These are phyloP conservation scores for Fraxinus americana DNA, from an alignment of 257 asterid genomes.

Conservation along the genomic window DNA sequence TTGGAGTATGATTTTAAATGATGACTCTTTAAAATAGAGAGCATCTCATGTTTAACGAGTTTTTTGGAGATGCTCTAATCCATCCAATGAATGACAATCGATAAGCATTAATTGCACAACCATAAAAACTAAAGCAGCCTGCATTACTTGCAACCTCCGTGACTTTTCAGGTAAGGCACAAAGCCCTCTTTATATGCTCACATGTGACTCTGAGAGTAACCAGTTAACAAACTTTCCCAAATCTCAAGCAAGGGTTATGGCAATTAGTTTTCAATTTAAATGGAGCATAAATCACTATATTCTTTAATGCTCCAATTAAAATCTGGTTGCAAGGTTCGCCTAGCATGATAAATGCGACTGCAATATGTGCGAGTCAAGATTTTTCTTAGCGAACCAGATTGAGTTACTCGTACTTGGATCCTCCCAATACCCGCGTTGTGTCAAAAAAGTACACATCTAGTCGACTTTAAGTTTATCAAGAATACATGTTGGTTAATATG, in stretches of 20 bases:
- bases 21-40: no score
- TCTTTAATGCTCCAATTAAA: not conserved
- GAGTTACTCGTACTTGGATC: not conserved
- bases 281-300: not conserved
- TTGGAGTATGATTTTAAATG: no score
- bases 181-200: not conserved
- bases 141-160: conserved; percentile 4
- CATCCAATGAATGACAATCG: no score
- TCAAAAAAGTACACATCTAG: not conserved
- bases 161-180: conserved; percentile 25
- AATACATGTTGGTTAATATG: no score
- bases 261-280: not conserved
- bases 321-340: not conserved
- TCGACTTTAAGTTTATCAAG: not conserved
- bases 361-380: not conserved
- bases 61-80: no score
- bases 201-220: not conserved
- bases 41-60: no score
- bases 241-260: conserved; percentile 3
- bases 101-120: no score
- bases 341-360: not conserved
- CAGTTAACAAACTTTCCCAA: conserved; percentile 8
- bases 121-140: no score
- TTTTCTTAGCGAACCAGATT: not conserved
- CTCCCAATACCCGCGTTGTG: not conserved